Percentiles rank a stretch among this genome's conserved stretches.
Conservation (phyloP, 2,329 filamentous ascomycete species). For the Hortaea sp. region DNA sequence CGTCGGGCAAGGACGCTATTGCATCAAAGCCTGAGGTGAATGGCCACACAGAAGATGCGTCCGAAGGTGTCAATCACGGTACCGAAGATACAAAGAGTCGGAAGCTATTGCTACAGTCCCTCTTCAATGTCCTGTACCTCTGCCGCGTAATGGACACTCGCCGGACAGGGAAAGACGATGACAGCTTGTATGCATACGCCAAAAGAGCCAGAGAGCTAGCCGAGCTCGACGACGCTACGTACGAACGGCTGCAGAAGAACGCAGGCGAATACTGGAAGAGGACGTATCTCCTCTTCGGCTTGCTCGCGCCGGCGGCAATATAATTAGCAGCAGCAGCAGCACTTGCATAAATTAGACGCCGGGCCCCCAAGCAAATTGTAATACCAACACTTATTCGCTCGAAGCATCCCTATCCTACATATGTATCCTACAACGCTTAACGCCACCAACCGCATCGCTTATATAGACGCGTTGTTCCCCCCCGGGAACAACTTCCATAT, state of each 20-base stretch:
- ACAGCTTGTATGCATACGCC: slow-evolving; percentile 3
- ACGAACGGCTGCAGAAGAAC: slow-evolving; percentile 49
- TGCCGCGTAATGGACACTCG: slow-evolving; percentile 11
- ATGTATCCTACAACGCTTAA: too few species aligned
- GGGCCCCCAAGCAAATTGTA: too few species aligned
- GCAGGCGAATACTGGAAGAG: slow-evolving; percentile 74
- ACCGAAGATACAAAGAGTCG: neutral
- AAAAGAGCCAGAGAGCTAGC: slow-evolving; percentile 27
- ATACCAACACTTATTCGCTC: too few species aligned
- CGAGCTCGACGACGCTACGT: slow-evolving; percentile 38
- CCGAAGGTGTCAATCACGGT: neutral
- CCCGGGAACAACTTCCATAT: too few species aligned
- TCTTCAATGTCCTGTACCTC: slow-evolving; percentile 38
- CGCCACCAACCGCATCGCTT: too few species aligned
- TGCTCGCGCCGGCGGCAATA: slow-evolving; percentile 41
- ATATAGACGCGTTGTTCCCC: too few species aligned
- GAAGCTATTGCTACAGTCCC: slow-evolving; percentile 24
- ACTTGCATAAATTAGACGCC: too few species aligned
- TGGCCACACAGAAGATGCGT: slow-evolving; percentile 6
- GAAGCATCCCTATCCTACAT: too few species aligned
- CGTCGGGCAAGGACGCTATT: neutral
- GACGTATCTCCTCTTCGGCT: slow-evolving; percentile 70
- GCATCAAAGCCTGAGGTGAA: neutral
- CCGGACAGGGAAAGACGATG: neutral
- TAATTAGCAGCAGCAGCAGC: too few species aligned